Percentiles rank a stretch among this genome's conserved stretches.
Conservation (phyloP, 345 rosid genomes). For the Acer saccharum region DNA sequence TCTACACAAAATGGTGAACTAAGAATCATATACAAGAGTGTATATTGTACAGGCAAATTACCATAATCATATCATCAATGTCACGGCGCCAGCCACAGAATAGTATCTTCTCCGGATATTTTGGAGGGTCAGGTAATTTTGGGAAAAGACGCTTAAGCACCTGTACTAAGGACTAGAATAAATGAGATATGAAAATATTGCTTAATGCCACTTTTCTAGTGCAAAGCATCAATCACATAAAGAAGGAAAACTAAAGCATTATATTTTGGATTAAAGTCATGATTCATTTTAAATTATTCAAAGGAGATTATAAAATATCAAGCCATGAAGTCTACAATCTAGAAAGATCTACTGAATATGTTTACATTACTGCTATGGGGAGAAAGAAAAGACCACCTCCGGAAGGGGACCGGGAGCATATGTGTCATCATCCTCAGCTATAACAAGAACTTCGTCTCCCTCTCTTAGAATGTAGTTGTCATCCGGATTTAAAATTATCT, state of each 20-base stretch:
- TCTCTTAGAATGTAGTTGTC: conserved; percentile 64
- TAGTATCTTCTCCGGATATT: conserved; percentile 86
- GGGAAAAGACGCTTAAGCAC: conserved; percentile 55
- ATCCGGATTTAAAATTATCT: conserved; percentile 78
- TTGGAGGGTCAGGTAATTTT: conserved; percentile 70
- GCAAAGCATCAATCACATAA: not conserved
- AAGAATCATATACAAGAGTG: conserved; percentile 13
- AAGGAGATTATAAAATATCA: conserved; percentile 11
- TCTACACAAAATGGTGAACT: not conserved
- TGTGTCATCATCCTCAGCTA: conserved; percentile 96
- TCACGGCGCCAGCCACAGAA: conserved; percentile 98
- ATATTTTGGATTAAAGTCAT: not conserved
- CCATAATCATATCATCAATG: conserved; percentile 96
- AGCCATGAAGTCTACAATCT: conserved; percentile 4
- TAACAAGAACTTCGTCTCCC: conserved; percentile 93
- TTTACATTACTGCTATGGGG: conserved; percentile 5
- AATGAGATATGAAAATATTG: conserved; percentile 16
- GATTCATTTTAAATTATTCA: not conserved
- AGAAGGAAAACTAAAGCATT: not conserved
- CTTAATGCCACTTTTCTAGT: not conserved
- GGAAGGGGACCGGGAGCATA: conserved; percentile 87
- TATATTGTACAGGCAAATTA: conserved; percentile 22
- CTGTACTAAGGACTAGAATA: conserved; percentile 38
- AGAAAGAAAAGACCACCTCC: conserved; percentile 46
- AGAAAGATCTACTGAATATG: not conserved